phyloP scores from a whole-genome alignment of 1,139 yeast genomes.

The Entelexis paramagnoliae region DNA sequence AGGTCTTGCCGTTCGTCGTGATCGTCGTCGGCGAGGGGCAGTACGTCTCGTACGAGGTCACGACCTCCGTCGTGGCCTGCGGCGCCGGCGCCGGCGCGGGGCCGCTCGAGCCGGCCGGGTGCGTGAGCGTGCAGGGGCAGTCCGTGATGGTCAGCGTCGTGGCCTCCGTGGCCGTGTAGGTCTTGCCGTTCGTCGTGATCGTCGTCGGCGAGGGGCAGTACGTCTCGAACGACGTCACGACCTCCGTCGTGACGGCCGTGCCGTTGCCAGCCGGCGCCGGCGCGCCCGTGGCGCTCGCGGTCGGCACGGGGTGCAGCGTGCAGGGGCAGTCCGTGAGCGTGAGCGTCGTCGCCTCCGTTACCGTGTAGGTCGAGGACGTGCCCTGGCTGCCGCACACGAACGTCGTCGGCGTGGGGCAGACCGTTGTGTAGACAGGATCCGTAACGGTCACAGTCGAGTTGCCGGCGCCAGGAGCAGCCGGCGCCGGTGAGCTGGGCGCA shows the following conservation, averaged over 20 bases:
- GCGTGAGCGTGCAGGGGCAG: conserved; percentile 48
- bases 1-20: conserved; percentile 33
- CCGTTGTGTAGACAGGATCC: conserved; percentile 12
- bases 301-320: conserved; percentile 31
- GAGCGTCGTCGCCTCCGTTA: conserved; percentile 36
- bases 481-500: too few relatives aligned
- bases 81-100: neutral
- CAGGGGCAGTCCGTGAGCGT: conserved; percentile 43
- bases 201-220: conserved; percentile 38
- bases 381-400: conserved; percentile 18
- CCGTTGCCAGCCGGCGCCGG: neutral
- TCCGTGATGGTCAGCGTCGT: conserved; percentile 38
- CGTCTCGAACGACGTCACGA: conserved; percentile 34
- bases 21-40: conserved; percentile 37
- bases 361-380: conserved; percentile 33
- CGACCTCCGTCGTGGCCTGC: conserved; percentile 6
- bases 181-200: conserved; percentile 32
- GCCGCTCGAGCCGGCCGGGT: too few relatives aligned
- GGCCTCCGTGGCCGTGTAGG: conserved; percentile 36
- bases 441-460: conserved; percentile 7
- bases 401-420: conserved; percentile 30
- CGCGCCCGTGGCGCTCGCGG: too few relatives aligned
- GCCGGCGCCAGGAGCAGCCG: neutral
- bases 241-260: conserved; percentile 3
- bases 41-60: conserved; percentile 36